Percentiles rank a stretch among this genome's conserved stretches.
Evolutionary conservation across 2,329 filamentous ascomycete species (phyloP).

Genomic region (Pseudogymnoascus sp.): DNA sequence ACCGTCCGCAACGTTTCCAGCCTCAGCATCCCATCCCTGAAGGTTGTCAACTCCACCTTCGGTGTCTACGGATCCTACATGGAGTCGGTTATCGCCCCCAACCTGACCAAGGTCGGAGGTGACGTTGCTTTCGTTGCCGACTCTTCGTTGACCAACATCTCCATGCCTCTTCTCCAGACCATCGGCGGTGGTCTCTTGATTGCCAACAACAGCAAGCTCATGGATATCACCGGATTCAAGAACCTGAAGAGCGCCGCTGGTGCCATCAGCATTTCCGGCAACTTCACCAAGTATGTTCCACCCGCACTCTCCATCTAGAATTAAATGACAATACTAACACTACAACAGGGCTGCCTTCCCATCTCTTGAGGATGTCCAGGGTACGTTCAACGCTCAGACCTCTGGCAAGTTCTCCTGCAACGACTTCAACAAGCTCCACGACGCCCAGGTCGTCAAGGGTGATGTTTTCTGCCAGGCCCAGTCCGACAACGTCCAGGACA

Average conservation of each 20-base stretch:
- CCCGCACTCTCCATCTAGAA: not conserved
- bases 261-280: constrained; percentile 77
- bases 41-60: constrained; percentile 66
- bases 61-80: constrained; percentile 76
- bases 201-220: constrained; percentile 78
- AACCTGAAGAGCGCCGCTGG: constrained; percentile 62
- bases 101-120: constrained; percentile 59
- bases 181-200: constrained; percentile 76
- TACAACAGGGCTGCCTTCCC: constrained; percentile 59
- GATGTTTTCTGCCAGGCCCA: constrained; percentile 35
- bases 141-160: constrained; percentile 60
- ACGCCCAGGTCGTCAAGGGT: constrained; percentile 38
- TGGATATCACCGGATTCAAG: constrained; percentile 57
- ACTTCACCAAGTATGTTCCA: constrained; percentile 66
- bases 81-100: constrained; percentile 51
- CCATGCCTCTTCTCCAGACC: constrained; percentile 57
- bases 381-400: constrained; percentile 55
- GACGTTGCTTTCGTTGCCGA: constrained; percentile 58
- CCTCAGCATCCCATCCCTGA: constrained; percentile 65
- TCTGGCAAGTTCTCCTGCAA: constrained; percentile 22
- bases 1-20: constrained; percentile 72
- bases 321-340: constrained; percentile 25
- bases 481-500: constrained; percentile 18
- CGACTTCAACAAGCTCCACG: constrained; percentile 22
- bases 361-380: constrained; percentile 56